Conservation (phyloP, 2,329 filamentous ascomycete species). For the Fusarium sp. region DNA sequence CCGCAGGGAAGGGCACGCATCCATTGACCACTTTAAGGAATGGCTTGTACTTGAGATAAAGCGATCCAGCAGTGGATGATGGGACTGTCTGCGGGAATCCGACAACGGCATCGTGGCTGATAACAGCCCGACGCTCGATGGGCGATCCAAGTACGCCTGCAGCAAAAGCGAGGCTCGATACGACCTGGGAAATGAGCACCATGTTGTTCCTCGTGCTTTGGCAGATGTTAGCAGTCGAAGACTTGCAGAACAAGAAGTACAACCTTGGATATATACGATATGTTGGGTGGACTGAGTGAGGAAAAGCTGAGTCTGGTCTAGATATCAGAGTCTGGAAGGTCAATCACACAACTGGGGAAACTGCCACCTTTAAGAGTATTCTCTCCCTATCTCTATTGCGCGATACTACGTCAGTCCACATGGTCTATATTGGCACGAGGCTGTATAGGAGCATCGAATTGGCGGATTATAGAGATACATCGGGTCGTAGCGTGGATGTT, state of each 20-base stretch:
- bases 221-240: neutral
- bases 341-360: constrained; percentile 9
- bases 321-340: neutral
- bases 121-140: constrained; percentile 47
- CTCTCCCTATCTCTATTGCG: constrained; percentile 7
- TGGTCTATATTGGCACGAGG: constrained; percentile 31
- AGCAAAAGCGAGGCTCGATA: constrained; percentile 38
- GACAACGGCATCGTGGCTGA: constrained; percentile 51
- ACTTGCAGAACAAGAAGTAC: neutral
- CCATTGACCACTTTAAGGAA: constrained; percentile 64
- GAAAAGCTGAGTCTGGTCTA: neutral
- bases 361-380: constrained; percentile 21
- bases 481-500: constrained; percentile 20
- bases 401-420: constrained; percentile 26
- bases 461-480: constrained; percentile 37
- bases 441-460: constrained; percentile 42
- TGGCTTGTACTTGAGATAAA: constrained; percentile 54
- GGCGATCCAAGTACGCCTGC: constrained; percentile 43
- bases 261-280: neutral
- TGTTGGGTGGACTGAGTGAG: neutral
- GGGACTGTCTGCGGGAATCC: constrained; percentile 52
- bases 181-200: constrained; percentile 37
- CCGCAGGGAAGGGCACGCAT: constrained; percentile 73
- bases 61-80: constrained; percentile 43
- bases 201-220: constrained; percentile 20